phyloP scores from a whole-genome alignment of 2,329 filamentous ascomycete genomes.

The Sclerotinia subarctica region DNA sequence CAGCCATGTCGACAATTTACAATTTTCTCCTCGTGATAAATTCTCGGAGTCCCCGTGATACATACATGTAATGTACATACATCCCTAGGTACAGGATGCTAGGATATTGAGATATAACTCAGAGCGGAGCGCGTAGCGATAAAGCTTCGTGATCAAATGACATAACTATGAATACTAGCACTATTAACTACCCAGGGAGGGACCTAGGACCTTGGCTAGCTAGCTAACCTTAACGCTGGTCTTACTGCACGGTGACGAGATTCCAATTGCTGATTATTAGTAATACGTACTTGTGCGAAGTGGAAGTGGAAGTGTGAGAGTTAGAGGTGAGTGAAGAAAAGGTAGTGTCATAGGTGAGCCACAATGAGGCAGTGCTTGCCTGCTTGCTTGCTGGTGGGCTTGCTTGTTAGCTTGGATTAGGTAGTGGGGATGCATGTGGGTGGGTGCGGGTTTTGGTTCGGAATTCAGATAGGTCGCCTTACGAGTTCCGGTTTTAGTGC shows the following conservation, averaged over 20 bases:
- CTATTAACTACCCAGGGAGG: too few relatives aligned
- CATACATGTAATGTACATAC: not conserved
- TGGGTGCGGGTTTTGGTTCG: not conserved
- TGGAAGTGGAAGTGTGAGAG: not conserved
- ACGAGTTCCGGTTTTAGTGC: slow-evolving; percentile 10
- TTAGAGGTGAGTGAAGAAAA: slow-evolving; percentile 8
- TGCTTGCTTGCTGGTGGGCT: not conserved
- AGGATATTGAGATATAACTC: too few relatives aligned
- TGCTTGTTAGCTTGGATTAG: not conserved
- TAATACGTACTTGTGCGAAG: not conserved
- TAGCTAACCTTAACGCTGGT: too few relatives aligned
- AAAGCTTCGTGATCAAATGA: too few relatives aligned
- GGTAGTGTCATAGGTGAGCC: slow-evolving; percentile 9
- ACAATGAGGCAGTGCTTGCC: slow-evolving; percentile 14
- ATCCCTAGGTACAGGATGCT: too few relatives aligned
- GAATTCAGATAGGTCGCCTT: slow-evolving; percentile 11
- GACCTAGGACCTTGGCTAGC: too few relatives aligned
- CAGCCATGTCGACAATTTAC: not conserved
- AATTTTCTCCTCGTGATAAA: not conserved
- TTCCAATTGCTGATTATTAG: not conserved
- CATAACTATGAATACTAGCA: too few relatives aligned
- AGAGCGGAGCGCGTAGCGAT: too few relatives aligned
- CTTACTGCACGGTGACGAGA: not conserved
- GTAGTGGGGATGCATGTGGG: slow-evolving; percentile 10
- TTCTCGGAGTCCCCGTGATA: slow-evolving; percentile 14